Conservation (phyloP, 352 stramenopile genomes). For the Halophytophthora polymorphica region DNA sequence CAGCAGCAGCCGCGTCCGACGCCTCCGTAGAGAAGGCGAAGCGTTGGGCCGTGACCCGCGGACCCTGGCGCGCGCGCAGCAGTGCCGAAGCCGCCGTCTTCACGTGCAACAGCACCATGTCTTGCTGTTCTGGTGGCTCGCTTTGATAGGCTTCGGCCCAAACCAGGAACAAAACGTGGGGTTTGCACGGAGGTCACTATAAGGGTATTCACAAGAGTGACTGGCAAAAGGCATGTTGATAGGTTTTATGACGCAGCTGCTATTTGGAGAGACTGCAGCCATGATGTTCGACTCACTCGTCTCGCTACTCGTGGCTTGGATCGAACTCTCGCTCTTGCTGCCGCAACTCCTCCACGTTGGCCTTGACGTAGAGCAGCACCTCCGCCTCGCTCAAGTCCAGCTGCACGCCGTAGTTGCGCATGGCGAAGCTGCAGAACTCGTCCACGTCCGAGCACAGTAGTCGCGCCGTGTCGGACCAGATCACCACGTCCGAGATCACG, state of each 20-base stretch:
- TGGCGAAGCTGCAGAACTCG: conserved; percentile 58
- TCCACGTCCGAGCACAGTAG: conserved; percentile 64
- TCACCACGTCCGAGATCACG: conserved; percentile 60
- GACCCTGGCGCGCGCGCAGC: conserved; percentile 18
- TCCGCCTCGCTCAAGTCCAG: conserved; percentile 63
- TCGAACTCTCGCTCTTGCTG: conserved; percentile 19
- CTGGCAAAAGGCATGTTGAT: neutral
- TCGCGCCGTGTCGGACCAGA: conserved; percentile 63
- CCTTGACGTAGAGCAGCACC: conserved; percentile 60
- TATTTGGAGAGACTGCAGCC: too few species aligned
- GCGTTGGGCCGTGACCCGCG: conserved; percentile 10
- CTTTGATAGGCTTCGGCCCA: conserved; percentile 16
- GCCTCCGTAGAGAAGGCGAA: conserved; percentile 59
- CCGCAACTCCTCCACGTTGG: conserved; percentile 64
- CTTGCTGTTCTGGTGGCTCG: neutral
- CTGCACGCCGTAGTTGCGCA: conserved; percentile 60
- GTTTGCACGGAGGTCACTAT: conserved; percentile 4
- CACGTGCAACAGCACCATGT: conserved; percentile 37
- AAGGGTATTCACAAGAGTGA: neutral
- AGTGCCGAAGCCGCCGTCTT: conserved; percentile 34
- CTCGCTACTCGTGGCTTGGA: neutral
- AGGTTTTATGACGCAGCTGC: neutral
- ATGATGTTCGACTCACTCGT: too few species aligned
- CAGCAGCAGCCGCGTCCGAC: conserved; percentile 64
- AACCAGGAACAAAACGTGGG: neutral